Percentiles rank a stretch among this genome's conserved stretches.
These are phyloP conservation scores for Fusarium decemcellulare DNA, from an alignment of 2,329 filamentous ascomycete species.

Conservation along the genomic window DNA sequence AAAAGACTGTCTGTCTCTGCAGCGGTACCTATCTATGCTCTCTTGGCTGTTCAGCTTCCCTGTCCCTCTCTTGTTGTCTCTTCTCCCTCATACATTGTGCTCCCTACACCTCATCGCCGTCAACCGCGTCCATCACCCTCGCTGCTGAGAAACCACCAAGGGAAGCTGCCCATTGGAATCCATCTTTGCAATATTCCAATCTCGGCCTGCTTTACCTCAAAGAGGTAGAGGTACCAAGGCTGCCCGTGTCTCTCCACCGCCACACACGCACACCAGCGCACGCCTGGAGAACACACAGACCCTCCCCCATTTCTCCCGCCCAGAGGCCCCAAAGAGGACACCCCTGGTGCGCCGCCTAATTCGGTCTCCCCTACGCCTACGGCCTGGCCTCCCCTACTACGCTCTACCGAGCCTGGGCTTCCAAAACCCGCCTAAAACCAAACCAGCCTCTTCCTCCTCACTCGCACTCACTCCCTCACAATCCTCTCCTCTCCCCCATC, in stretches of 20 bases:
- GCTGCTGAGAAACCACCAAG: not conserved
- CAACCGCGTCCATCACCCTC: conserved; percentile 6
- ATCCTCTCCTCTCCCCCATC: conserved; percentile 38
- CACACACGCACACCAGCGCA: conserved; percentile 34
- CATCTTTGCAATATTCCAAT: not conserved
- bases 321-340: conserved; percentile 5
- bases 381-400: conserved; percentile 7
- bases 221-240: not conserved
- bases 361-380: conserved; percentile 33
- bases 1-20: not conserved
- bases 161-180: not conserved
- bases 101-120: conserved; percentile 8
- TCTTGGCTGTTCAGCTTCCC: conserved; percentile 12
- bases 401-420: conserved; percentile 37
- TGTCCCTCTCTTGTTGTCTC: not conserved
- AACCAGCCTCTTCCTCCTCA: conserved; percentile 40
- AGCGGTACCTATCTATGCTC: conserved; percentile 15
- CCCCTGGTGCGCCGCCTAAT: conserved; percentile 39
- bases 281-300: conserved; percentile 36
- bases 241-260: conserved; percentile 35
- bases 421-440: conserved; percentile 44
- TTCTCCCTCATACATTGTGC: conserved; percentile 8
- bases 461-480: conserved; percentile 25
- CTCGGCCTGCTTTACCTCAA: conserved; percentile 1
- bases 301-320: conserved; percentile 30